Evolutionary conservation across 169 alveolate genomes (phyloP), one percentile per base, ranked within the genome.

Genomic region (Eimeria sp.): DNA sequence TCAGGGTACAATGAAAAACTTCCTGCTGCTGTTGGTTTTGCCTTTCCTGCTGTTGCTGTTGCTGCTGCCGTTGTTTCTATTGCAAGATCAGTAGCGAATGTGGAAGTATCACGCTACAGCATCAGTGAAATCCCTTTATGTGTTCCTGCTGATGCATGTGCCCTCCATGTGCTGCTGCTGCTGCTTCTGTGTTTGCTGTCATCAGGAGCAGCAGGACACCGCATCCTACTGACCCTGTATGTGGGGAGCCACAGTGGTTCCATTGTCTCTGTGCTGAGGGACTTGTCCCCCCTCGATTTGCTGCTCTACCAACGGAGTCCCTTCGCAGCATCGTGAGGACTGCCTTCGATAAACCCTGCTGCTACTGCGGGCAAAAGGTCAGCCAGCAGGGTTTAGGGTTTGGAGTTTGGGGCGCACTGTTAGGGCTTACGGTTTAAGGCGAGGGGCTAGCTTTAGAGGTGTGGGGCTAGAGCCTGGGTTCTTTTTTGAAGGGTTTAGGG

Each of bases 331-430:
- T 89, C 11, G 87, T 88, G 4, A 45, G 82, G 88, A 30, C 61
- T 5, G 95, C 95, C 40, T 89, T 89, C 88, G 95, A 89, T 57
- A 89, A 72, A 40, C 70, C 95, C 45, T 89, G 95, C 86, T 65
- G 82, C 76, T 89, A 70, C 88, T 89, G 95, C 95, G 88, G 88
- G n/a, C 61, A 34, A 30, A 49, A 67, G 88, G 95, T 89, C 13
- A 13, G 63, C n/a, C 27, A 22, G 1, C 40, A 54, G 61, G 61
- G 61, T 54, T 54, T 54, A 54, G 61, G 61, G 61, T 54, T 54
- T 54, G 16, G 61, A 4, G 61, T 54, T 54, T 54, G 2, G 20
- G 61, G 61, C 40, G 40, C 40, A 34, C 40, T 54, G 10, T 3
- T 54, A 54, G 61, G 61, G 6, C 2, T 54, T 54, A 54, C 20